Base-by-base conservation (phyloP, 176 grass and related monocot genomes). In the Dactylis glomerata region DNA sequence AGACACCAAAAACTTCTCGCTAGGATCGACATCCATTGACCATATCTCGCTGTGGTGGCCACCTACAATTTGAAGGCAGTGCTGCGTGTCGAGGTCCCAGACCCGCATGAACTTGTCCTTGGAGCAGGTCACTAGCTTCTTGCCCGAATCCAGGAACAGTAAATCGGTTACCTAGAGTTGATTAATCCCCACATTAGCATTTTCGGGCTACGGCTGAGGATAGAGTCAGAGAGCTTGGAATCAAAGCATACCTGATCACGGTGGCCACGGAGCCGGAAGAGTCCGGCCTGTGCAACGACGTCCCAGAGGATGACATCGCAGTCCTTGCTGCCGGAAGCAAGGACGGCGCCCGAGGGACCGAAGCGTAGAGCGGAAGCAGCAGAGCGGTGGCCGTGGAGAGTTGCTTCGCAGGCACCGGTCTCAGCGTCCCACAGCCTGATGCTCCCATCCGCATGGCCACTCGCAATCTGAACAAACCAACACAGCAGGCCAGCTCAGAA, bases 61-160 rank as follows among this genome's bases (percentile, higher is more conserved):
- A n/a, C 92, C 80, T 31, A 95, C 85, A 22, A 98, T 98, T 81
- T 98, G 95, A 26, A 98, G 86, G 63, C 95, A 98, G 27, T 95
- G 95, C 79, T 98, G 92, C 2, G 91, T 90, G 9, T 98, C 95
- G 24, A 98, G 92, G 81, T 98, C 95, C 95, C 95, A 98, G 22
- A 98, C 95, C 62, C 92, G 89, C 75, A 98, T 92, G 26, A 98
- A 95, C 64, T 93, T 98, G 72, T 98, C 95, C 88, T 98, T 98
- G 45, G 95, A 98, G 77, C 92, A 92, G 83, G 87, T 98, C 84
- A 95, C 87, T 34, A 98, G 87, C 76, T 98, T 98, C 89, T 95
- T 98, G n/a, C 92, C 95, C 32, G 90, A 90, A 85, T 95, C 95
- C 41, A 98, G 65, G 78, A 98, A 98, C 75, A 77, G 59, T 38